phyloP scores from a whole-genome alignment of 1,139 yeast genomes.

The Waltiozyma sp. region DNA sequence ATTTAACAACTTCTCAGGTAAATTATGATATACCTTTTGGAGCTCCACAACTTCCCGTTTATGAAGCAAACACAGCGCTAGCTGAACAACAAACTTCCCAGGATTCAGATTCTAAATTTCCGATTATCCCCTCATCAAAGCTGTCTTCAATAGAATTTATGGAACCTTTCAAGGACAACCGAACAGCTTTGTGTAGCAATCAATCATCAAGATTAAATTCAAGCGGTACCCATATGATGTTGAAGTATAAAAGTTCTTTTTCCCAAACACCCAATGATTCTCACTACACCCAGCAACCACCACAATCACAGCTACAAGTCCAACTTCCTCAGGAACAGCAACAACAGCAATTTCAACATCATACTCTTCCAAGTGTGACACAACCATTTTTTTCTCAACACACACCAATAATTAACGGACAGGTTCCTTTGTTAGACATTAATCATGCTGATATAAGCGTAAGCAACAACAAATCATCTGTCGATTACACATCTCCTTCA shows the following conservation, averaged over 20 bases:
- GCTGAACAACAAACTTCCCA: background rate
- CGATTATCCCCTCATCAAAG: background rate
- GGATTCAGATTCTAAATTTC: background rate
- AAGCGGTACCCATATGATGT: background rate
- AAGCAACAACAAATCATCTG: background rate
- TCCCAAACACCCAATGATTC: background rate
- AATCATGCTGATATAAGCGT: no score
- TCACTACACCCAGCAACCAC: background rate
- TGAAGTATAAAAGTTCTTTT: background rate
- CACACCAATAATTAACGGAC: no score
- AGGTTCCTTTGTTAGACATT: no score
- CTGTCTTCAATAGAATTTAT: background rate
- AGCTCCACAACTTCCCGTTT: background rate
- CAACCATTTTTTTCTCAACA: no score
- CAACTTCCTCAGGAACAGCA: no score
- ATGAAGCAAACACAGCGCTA: background rate
- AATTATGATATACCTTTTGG: background rate
- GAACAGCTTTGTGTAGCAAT: background rate
- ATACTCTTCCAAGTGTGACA: no score
- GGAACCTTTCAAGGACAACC: background rate
- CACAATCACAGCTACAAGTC: no score
- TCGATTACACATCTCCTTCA: background rate
- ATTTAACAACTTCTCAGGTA: no score
- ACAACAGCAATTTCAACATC: no score
- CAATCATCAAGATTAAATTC: background rate